Base-by-base conservation (phyloP, 305 asterid genomes). In the Andrographis paniculata region DNA sequence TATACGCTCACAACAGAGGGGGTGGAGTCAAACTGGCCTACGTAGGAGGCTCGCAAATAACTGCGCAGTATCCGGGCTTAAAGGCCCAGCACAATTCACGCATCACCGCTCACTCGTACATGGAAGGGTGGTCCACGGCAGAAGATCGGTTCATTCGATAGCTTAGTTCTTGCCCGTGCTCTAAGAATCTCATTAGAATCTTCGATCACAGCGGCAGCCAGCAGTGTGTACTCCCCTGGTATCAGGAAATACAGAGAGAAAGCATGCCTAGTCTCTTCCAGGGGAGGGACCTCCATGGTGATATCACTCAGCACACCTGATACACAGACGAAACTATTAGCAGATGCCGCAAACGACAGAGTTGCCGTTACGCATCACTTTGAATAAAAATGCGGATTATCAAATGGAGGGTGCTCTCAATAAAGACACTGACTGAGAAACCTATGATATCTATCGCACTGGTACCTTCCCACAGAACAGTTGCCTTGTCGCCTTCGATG, bases 111-210 rank as follows among this genome's bases (percentile, higher is more conserved):
- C 27, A 89, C 97, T 49, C 72, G 80, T 44, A 89, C 80, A 62
- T 76, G 97, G 72, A 78, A 85, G 0, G 97, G 97, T 12, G 97
- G 94, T 21, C 95, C 97, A 17, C 97, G 91, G 53, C 97, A 89
- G 60, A 85, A 74, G 62, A 88, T 88, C 27, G 97, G 92, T 68
- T 82, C 94, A 7, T 85, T 87, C 1, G 67, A 52, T 37, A 92
- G 60, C 51, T 36, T 69, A 35, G 80, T 71, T 59, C 91, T 77
- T 30, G 95, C 97, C 53, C 95, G 68, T 38, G 95, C 89, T 61
- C 93, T 67, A 63, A 88, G 93, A 60, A 88, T 82, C 63, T 88
- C 94, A 63, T 76, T 84, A 52, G 97, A 85, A 62, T 78, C 94
- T 38, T 76, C 77, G 22, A 88, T 88, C 63, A 80, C 84, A 52